Conservation (phyloP, 345 rosid species). For the Salix arbutifolia region DNA sequence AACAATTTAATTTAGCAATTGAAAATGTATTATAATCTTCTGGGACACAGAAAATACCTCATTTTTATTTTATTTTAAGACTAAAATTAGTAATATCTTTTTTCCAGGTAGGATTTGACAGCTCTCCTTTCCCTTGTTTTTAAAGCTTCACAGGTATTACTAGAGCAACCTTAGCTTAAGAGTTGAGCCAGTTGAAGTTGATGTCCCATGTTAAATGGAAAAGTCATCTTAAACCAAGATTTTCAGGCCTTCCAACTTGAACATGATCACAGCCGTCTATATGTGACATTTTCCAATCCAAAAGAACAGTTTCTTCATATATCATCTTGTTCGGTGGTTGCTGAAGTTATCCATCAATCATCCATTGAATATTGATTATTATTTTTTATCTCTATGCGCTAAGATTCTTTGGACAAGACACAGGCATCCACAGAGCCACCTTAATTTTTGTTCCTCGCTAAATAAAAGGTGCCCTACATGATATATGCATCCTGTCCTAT, state of each 20-base stretch:
- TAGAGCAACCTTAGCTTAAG: too few species aligned
- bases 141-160: slow-evolving; percentile 6
- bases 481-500: not conserved
- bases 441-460: not conserved
- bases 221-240: not conserved
- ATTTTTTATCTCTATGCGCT: not conserved
- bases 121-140: slow-evolving; percentile 10
- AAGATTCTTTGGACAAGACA: not conserved
- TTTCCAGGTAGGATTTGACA: slow-evolving; percentile 16
- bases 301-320: not conserved
- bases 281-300: not conserved
- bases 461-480: not conserved
- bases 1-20: too few species aligned
- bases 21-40: too few species aligned
- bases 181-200: not conserved
- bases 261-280: not conserved
- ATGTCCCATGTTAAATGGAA: not conserved
- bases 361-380: not conserved
- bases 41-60: too few species aligned
- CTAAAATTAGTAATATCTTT: too few species aligned
- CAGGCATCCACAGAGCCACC: not conserved
- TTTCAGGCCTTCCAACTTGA: not conserved
- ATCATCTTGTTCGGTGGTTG: not conserved
- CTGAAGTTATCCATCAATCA: not conserved
- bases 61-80: too few species aligned